These are phyloP conservation scores for Aureobasidium lini DNA, from an alignment of 2,329 filamentous ascomycete genomes.

Conservation along the genomic window DNA sequence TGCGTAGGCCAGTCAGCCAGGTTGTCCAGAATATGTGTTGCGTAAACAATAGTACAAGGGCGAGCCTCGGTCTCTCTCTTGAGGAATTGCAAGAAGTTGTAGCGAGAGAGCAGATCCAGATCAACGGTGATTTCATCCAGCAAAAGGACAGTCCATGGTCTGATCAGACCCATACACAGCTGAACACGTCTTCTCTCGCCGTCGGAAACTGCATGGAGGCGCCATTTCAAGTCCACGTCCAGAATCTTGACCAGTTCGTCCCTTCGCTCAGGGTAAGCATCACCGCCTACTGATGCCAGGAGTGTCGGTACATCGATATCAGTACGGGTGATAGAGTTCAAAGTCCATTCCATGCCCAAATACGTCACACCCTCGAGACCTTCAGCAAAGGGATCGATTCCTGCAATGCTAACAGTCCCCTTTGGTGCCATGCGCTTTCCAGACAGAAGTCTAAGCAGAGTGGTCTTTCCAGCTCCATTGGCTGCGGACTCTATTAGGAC, in stretches of 20 bases:
- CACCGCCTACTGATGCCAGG: conserved; percentile 75
- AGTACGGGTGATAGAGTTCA: conserved; percentile 91
- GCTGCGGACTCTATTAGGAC: conserved; percentile 38
- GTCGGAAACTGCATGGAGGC: conserved; percentile 92
- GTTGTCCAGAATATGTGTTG: conserved; percentile 95
- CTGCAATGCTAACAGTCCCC: conserved; percentile 66
- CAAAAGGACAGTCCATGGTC: conserved; percentile 85
- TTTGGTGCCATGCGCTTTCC: conserved; percentile 87
- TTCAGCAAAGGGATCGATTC: conserved; percentile 85
- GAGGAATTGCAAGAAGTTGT: conserved; percentile 78
- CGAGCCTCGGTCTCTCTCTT: conserved; percentile 77
- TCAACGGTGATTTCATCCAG: conserved; percentile 98
- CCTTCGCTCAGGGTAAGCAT: conserved; percentile 70
- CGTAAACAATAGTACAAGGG: conserved; percentile 89
- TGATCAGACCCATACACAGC: conserved; percentile 86
- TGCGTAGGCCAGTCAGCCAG: conserved; percentile 91
- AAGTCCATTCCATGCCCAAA: conserved; percentile 93
- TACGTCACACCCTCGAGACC: conserved; percentile 92
- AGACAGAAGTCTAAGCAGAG: conserved; percentile 84
- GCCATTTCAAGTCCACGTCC: conserved; percentile 86
- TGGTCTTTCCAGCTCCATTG: conserved; percentile 96
- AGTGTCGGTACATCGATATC: conserved; percentile 89
- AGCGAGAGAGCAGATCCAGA: conserved; percentile 76
- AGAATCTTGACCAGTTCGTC: conserved; percentile 84
- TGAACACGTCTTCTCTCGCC: conserved; percentile 88